Conservation (phyloP, 345 rosid genomes). For the Brassica cretica region DNA sequence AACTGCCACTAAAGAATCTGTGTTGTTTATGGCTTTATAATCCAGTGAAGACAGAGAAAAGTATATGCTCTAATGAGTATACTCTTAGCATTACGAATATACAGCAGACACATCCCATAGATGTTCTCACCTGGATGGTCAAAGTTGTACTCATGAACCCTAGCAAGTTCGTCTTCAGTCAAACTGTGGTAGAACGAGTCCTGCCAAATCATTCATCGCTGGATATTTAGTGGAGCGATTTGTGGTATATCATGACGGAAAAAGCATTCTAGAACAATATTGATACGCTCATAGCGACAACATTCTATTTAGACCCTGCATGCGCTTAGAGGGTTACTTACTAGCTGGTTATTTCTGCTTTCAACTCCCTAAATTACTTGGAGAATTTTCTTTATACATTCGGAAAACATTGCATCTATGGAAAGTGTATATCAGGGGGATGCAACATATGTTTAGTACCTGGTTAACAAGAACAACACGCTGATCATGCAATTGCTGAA, state of each 20-base stretch:
- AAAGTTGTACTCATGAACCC: conserved; percentile 91
- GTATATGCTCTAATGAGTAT: not conserved
- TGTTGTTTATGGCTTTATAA: not conserved
- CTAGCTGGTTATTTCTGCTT: not conserved
- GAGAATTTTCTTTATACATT: not conserved
- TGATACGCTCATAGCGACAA: not conserved
- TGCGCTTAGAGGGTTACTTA: not conserved
- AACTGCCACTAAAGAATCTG: not conserved
- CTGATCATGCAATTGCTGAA: conserved; percentile 96
- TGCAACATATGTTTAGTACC: conserved; percentile 43
- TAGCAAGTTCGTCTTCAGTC: conserved; percentile 72
- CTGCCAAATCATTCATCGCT: conserved; percentile 51
- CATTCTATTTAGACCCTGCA: not conserved
- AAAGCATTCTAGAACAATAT: not conserved
- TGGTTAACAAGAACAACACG: conserved; percentile 94
- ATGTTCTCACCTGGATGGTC: conserved; percentile 90
- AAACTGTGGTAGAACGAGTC: conserved; percentile 92
- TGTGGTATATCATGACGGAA: not conserved
- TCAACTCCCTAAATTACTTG: not conserved
- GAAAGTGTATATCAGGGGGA: not conserved
- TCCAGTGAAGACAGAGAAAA: conserved; percentile 7
- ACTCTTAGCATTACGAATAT: not conserved
- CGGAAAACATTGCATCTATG: not conserved
- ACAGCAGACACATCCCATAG: conserved; percentile 19
- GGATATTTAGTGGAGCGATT: not conserved